phyloP scores from a whole-genome alignment of 305 asterid species.

The Solanum hybrid region DNA sequence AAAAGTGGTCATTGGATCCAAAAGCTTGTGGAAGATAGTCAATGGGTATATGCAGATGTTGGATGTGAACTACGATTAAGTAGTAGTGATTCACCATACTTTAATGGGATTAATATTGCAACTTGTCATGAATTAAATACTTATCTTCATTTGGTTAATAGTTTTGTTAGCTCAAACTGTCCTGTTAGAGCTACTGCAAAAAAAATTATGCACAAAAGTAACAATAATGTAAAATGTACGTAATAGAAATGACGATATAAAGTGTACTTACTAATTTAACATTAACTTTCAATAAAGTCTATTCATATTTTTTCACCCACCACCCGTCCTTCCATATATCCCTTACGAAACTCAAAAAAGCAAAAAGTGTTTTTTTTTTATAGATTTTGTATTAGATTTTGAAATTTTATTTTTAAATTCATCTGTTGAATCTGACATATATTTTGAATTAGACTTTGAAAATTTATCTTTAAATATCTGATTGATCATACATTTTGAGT shows the following conservation, averaged over 20 bases:
- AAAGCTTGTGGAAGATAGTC: slow-evolving; percentile 48
- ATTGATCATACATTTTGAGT: neutral
- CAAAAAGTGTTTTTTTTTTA: neutral
- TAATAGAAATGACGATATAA: neutral
- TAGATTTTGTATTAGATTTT: neutral
- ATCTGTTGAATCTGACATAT: neutral
- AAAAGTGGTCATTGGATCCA: slow-evolving; percentile 41
- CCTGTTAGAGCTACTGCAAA: slow-evolving; percentile 69
- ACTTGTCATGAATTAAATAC: slow-evolving; percentile 76
- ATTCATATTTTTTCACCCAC: neutral
- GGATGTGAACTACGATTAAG: slow-evolving; percentile 69
- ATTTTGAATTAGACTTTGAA: neutral
- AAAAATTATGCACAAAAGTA: slow-evolving; percentile 33
- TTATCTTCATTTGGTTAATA: slow-evolving; percentile 54
- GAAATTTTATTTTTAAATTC: neutral
- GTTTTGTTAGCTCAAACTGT: slow-evolving; percentile 57
- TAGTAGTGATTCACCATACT: slow-evolving; percentile 48
- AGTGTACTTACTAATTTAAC: neutral
- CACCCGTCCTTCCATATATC: neutral
- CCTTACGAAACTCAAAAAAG: neutral
- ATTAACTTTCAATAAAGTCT: neutral
- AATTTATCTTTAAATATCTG: neutral
- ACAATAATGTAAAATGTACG: slow-evolving; percentile 2
- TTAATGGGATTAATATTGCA: slow-evolving; percentile 42
- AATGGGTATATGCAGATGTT: slow-evolving; percentile 73